These are phyloP conservation scores for Tagetes erecta DNA, from an alignment of 129 eudicot genomes.

Conservation along the genomic window DNA sequence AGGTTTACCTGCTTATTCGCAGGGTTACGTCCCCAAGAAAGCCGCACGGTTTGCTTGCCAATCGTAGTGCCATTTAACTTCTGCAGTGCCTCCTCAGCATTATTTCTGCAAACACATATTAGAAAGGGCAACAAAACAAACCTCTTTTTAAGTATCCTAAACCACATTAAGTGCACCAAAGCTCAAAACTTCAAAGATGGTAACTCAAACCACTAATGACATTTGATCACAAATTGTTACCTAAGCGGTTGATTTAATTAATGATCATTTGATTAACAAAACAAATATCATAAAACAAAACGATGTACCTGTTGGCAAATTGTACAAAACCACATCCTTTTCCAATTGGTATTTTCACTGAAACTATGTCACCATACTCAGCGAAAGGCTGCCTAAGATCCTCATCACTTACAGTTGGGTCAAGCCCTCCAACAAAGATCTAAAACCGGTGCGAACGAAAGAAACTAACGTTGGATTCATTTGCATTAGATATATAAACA, in stretches of 20 bases:
- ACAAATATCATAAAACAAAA: slow-evolving; percentile 10
- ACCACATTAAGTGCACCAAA: slow-evolving; percentile 8
- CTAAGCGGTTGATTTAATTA: not conserved
- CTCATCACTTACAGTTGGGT: slow-evolving; percentile 79
- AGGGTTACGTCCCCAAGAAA: slow-evolving; percentile 92
- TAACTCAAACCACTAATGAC: slow-evolving; percentile 5
- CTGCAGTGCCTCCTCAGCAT: slow-evolving; percentile 86
- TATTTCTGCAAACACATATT: slow-evolving; percentile 46
- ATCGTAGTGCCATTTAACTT: slow-evolving; percentile 75
- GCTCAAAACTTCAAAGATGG: not conserved
- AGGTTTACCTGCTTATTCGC: slow-evolving; percentile 72
- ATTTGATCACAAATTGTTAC: not conserved
- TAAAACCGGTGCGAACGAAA: slow-evolving; percentile 20
- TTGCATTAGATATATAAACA: not conserved
- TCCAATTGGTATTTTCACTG: slow-evolving; percentile 82
- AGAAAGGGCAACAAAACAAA: not conserved
- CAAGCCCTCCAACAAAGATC: slow-evolving; percentile 95
- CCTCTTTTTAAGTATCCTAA: not conserved
- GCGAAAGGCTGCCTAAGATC: slow-evolving; percentile 86
- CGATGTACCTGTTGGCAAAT: slow-evolving; percentile 66
- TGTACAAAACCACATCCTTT: slow-evolving; percentile 91
- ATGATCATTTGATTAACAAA: not conserved
- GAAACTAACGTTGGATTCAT: not conserved
- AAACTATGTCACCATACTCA: slow-evolving; percentile 73
- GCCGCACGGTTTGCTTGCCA: slow-evolving; percentile 89